These are phyloP conservation scores for Sistotremastrum niveocremeum DNA, from an alignment of 768 basidiomycete genomes.

Conservation along the genomic window DNA sequence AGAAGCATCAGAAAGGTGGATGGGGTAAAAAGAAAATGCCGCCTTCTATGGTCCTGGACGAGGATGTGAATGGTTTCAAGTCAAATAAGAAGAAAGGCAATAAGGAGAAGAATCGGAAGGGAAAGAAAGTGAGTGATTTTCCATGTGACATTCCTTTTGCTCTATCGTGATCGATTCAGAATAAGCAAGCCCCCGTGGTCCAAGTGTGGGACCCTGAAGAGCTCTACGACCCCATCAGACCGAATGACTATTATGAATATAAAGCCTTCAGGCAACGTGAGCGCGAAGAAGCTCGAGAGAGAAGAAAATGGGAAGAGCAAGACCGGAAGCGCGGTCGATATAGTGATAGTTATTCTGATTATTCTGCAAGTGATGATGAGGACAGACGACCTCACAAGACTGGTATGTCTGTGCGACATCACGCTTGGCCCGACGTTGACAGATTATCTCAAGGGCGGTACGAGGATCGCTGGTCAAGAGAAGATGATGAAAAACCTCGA, in stretches of 20 bases:
- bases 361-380: constrained; percentile 49
- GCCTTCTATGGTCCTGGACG: constrained; percentile 81
- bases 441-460: constrained; percentile 21
- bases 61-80: constrained; percentile 78
- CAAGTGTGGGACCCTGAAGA: constrained; percentile 68
- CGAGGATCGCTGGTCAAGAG: constrained; percentile 41
- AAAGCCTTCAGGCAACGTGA: constrained; percentile 70
- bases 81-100: constrained; percentile 38
- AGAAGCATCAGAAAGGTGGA: constrained; percentile 35
- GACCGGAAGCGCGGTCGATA: constrained; percentile 39
- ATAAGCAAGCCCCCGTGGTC: constrained; percentile 41
- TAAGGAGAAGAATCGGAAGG: constrained; percentile 41
- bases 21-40: constrained; percentile 88
- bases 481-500: constrained; percentile 31
- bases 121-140: constrained; percentile 42
- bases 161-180: constrained; percentile 24
- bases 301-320: constrained; percentile 37
- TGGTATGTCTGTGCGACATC: constrained; percentile 27
- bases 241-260: constrained; percentile 84
- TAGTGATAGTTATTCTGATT: constrained; percentile 50
- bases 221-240: constrained; percentile 66
- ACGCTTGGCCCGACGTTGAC: constrained; percentile 3
- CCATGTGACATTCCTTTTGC: constrained; percentile 1
- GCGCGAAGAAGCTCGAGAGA: constrained; percentile 58
- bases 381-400: constrained; percentile 53